Conservation (phyloP, 192 early-diverging fungal genomes). For the Coemansia sp. region DNA sequence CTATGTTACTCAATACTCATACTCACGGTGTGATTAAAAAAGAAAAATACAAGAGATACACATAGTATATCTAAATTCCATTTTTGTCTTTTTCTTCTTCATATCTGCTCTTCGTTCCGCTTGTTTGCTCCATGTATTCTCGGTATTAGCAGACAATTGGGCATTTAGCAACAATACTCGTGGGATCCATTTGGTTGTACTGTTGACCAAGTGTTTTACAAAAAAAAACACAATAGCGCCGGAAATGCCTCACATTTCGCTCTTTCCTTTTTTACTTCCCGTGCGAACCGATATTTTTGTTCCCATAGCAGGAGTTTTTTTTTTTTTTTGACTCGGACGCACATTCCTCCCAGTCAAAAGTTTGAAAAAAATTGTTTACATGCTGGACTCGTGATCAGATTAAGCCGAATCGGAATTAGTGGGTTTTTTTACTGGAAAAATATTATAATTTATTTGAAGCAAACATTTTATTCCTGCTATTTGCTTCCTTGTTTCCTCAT, state of each 20-base stretch:
- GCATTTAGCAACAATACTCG: not conserved
- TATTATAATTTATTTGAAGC: too few species aligned
- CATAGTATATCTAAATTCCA: not conserved
- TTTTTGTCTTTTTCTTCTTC: not conserved
- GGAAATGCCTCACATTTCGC: not conserved
- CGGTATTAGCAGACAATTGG: not conserved
- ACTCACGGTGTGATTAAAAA: not conserved
- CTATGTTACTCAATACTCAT: not conserved
- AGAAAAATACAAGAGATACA: not conserved
- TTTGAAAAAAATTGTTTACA: too few species aligned
- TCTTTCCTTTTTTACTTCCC: not conserved
- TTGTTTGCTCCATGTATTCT: constrained; percentile 1
- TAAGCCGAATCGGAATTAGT: too few species aligned
- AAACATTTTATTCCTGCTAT: too few species aligned
- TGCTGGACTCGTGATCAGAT: too few species aligned
- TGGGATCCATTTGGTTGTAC: not conserved
- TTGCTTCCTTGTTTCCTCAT: too few species aligned
- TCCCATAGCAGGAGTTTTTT: too few species aligned
- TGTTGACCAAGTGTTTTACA: not conserved
- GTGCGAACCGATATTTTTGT: too few species aligned
- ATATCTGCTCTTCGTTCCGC: not conserved
- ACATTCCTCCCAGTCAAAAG: too few species aligned
- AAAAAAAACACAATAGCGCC: not conserved
- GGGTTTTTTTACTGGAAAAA: too few species aligned
- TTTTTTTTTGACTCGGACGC: too few species aligned